phyloP scores from a whole-genome alignment of 225 moss, liverwort and hornwort genomes.

The Marchantia polymorpha region DNA sequence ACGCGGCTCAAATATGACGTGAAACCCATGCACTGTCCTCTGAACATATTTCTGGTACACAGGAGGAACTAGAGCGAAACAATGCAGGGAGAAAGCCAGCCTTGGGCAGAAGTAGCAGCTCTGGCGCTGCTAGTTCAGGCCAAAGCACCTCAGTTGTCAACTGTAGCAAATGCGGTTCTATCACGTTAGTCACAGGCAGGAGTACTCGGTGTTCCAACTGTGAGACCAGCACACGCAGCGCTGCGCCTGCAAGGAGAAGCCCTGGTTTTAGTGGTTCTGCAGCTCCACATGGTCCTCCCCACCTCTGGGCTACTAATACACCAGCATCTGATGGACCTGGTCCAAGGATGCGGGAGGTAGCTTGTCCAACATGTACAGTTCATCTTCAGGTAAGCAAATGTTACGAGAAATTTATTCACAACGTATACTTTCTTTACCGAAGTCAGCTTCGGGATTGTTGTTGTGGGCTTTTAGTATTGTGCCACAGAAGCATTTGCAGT shows the following conservation, averaged over 20 bases:
- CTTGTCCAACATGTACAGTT: conserved; percentile 96
- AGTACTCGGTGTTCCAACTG: conserved; percentile 73
- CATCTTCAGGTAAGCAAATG: conserved; percentile 71
- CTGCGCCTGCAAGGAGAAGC: conserved; percentile 25
- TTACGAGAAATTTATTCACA: no score
- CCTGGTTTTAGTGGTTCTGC: conserved; percentile 29
- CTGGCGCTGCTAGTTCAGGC: conserved; percentile 42
- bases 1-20: no score
- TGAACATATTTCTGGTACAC: conserved; percentile 13
- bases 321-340: conserved; percentile 44
- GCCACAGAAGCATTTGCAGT: neutral
- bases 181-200: conserved; percentile 65
- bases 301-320: conserved; percentile 39
- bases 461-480: no score
- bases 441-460: no score
- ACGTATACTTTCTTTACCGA: no score
- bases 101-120: conserved; percentile 34
- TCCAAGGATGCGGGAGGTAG: conserved; percentile 75
- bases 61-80: conserved; percentile 91
- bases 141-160: conserved; percentile 67
- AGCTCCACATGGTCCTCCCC: conserved; percentile 37
- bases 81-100: conserved; percentile 58
- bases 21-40: no score
- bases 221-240: conserved; percentile 38
- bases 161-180: conserved; percentile 79